Conservation (phyloP, 768 basidiomycete species). For the Paxillus involutus region DNA sequence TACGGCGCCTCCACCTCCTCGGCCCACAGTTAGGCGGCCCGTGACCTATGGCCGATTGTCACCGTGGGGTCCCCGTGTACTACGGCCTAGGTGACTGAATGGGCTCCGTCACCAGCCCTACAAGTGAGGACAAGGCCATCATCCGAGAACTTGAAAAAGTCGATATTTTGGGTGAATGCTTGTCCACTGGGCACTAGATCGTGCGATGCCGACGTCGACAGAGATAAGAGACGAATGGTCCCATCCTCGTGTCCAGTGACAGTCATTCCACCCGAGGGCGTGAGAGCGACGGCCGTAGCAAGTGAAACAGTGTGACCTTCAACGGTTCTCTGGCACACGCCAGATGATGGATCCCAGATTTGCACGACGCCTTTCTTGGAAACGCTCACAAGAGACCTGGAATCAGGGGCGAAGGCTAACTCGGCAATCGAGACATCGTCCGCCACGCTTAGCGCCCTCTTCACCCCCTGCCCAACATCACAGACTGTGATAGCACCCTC, state of each 20-base stretch:
- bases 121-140: slow-evolving; percentile 3
- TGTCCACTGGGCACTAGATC: neutral
- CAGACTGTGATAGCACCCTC: slow-evolving; percentile 7
- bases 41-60: no score
- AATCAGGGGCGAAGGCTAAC: slow-evolving; percentile 14
- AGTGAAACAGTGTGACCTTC: neutral
- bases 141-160: neutral
- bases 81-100: no score
- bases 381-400: slow-evolving; percentile 8
- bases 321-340: slow-evolving; percentile 2
- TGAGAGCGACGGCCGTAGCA: slow-evolving; percentile 4
- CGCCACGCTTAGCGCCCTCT: slow-evolving; percentile 1
- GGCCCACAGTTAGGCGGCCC: no score
- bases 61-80: no score
- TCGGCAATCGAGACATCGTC: neutral
- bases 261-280: slow-evolving; percentile 3
- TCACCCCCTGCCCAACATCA: neutral
- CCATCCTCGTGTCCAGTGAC: slow-evolving; percentile 7
- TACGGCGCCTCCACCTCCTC: no score
- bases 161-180: neutral
- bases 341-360: slow-evolving; percentile 12
- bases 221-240: slow-evolving; percentile 4
- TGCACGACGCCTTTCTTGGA: slow-evolving; percentile 7
- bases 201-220: neutral
- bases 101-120: neutral